Conservation (phyloP, 1,139 yeast species). For the Candida sp. region DNA sequence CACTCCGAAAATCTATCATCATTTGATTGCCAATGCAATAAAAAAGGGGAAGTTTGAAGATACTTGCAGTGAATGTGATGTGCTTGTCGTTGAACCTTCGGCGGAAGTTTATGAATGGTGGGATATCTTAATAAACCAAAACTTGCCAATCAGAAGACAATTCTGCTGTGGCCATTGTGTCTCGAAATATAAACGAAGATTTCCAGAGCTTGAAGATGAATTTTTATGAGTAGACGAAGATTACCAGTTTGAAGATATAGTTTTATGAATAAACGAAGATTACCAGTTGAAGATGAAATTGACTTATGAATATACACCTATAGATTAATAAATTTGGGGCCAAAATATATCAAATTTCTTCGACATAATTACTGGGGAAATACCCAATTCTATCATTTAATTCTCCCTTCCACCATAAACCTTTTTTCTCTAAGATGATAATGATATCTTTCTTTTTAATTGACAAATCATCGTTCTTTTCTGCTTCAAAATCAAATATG, state of each 20-base stretch:
- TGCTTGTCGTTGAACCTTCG: conserved; percentile 35
- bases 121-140: conserved; percentile 37
- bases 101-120: conserved; percentile 48
- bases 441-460: conserved; percentile 50
- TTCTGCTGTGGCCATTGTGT: conserved; percentile 42
- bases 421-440: conserved; percentile 36
- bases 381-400: conserved; percentile 44
- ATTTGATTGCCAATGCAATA: conserved; percentile 34
- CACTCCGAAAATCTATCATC: conserved; percentile 36
- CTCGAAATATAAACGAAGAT: conserved; percentile 17
- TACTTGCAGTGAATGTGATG: conserved; percentile 33
- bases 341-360: conserved; percentile 10
- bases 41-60: conserved; percentile 35
- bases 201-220: conserved; percentile 4
- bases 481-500: conserved; percentile 26
- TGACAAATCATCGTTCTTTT: conserved; percentile 43
- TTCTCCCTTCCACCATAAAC: conserved; percentile 64
- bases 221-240: background rate
- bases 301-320: too few relatives aligned
- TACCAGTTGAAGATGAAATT: too few relatives aligned
- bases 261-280: too few relatives aligned
- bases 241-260: too few relatives aligned
- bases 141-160: conserved; percentile 35
- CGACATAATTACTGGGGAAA: conserved; percentile 57
- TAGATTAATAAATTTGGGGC: background rate